Evolutionary conservation across 176 grass and related monocot genomes (phyloP), one percentile per base, ranked within the genome.

Genomic region (Cocos nucifera): DNA sequence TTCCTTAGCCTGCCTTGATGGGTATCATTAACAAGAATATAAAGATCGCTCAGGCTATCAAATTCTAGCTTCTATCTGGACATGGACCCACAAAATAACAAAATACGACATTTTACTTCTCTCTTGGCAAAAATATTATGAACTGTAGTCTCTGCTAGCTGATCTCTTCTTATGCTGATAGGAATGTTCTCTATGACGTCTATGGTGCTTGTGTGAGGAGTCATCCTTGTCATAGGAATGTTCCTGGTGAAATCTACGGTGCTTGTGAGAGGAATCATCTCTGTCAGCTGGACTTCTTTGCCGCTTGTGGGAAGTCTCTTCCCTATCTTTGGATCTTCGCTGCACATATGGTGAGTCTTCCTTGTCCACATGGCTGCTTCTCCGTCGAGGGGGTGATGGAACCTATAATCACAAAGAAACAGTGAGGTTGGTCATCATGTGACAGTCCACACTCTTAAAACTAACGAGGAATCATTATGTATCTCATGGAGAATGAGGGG

Each of bases 351-450:
- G 76, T 69, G 89, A 88, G 28, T 82, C 85, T 75, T 74, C 74
- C 65, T 8, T 69, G 3, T 83, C 58, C 16, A 56, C 19, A 22
- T 72, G 23, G 17, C 51, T 24, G 1, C 63, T 75, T 75, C 69
- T 78, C 29, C 70, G 30, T 62, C 78, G 78, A 0, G 92, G 92
- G 21, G 83, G 81, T 57, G 83, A 78, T 44, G 87, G 87, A 66
- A 88, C 29, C 92, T 90, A 57, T 4, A 64, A 64, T 19, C 56
- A 17, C 32, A 17, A 70, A 57, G 44, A 19, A 19, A 24, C 16
- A 3, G 9, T 6, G 8, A 51, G 21, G 57, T 56, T 71, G 24
- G 22, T 56, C 18, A 22, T 50, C 12, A 15, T 64, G 50, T 53
- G 52, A 65, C 25, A 60, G 19, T 28, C 23, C 20, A 16, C 19